Base-by-base conservation (phyloP, 2,329 filamentous ascomycete genomes). In the Pochonia chlamydosporia region DNA sequence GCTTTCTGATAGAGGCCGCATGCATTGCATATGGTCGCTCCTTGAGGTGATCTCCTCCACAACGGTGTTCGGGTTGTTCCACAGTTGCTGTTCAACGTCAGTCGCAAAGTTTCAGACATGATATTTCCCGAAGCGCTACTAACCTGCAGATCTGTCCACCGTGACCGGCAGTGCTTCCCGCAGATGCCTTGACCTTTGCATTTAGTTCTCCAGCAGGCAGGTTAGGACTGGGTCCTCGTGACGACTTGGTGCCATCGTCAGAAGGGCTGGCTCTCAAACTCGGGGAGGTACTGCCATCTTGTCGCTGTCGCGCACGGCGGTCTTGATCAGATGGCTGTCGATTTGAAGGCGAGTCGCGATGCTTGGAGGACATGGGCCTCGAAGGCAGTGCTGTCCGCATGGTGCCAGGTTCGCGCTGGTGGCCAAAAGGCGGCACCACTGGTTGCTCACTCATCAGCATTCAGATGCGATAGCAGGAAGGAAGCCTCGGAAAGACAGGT, bases 11-110 rank as follows among this genome's bases (percentile, higher is more conserved):
- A 99, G 14, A 99, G 76, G 36, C 93, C 93, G 62, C 93, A 99
- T 5, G 93, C 93, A 68, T 99, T 99, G 71, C 93, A 99, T 50
- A 99, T 97, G 24, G 90, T 96, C 46, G 89, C 87, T 25, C 93
- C 93, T 59, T 91, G 84, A 0, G 92, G 92, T 14, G 92, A 96
- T 60, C 93, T 82, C 63, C 93, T 82, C 93, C 93, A 99, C 31
- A 99, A 71, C 21, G 93, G 93, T 40, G 93, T 99, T 64, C 87
- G 84, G 44, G 90, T 96, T 14, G 93, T 97, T 49, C 85, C 86
- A 64, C 93, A 99, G 68, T 99, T 99, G 64, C 93, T 99, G 52
- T 28, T 30, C 43, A 9, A 48, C n/a, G 44, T 50, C 20, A 49
- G 44, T 26, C 14, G 45, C 8, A 25, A 30, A 24, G 20, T 13